These are phyloP conservation scores for Apodospora peruviana DNA, from an alignment of 495 filamentous ascomycete genomes.

Conservation along the genomic window DNA sequence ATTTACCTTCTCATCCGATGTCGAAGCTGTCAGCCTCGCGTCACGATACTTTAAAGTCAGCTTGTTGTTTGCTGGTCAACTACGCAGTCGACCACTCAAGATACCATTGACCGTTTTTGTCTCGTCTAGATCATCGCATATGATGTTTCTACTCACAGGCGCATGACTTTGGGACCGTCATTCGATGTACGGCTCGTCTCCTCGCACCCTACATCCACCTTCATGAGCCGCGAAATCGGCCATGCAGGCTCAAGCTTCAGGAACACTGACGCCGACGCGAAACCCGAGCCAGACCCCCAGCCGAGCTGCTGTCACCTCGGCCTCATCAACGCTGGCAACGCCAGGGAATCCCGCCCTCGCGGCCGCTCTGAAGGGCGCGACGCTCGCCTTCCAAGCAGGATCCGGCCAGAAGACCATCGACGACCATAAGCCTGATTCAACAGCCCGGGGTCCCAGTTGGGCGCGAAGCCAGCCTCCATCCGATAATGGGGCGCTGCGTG, in stretches of 20 bases:
- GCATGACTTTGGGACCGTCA: too few relatives aligned
- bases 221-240: too few relatives aligned
- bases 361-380: conserved; percentile 43
- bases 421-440: conserved; percentile 12
- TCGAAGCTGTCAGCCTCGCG: too few relatives aligned
- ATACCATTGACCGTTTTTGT: too few relatives aligned
- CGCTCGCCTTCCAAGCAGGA: conserved; percentile 33
- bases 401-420: conserved; percentile 13
- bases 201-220: too few relatives aligned
- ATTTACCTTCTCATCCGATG: too few relatives aligned
- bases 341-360: conserved; percentile 8
- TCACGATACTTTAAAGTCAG: too few relatives aligned
- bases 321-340: neutral
- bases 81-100: too few relatives aligned
- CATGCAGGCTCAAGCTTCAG: conserved; percentile 4
- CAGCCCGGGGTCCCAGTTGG: conserved; percentile 2
- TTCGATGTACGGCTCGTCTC: too few relatives aligned
- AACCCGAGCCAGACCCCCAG: neutral
- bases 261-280: neutral
- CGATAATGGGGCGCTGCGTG: conserved; percentile 43
- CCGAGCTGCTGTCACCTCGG: neutral
- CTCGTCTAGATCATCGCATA: too few relatives aligned
- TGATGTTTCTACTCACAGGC: too few relatives aligned
- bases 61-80: too few relatives aligned
- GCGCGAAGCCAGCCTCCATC: conserved; percentile 3